phyloP scores from a whole-genome alignment of 352 stramenopile genomes.

The Pseudoperonospora humuli region DNA sequence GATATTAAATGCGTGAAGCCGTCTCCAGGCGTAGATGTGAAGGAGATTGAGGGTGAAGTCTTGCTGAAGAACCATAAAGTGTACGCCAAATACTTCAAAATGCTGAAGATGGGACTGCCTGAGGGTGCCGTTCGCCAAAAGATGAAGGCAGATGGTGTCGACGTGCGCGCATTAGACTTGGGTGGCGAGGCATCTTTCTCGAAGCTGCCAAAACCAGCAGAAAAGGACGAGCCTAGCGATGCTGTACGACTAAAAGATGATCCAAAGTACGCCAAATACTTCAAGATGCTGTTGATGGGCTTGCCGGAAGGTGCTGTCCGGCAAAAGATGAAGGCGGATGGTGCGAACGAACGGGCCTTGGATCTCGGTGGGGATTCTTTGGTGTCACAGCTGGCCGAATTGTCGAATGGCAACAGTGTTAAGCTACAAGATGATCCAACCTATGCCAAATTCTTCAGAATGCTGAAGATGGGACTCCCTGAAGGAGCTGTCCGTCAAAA shows the following conservation, averaged over 20 bases:
- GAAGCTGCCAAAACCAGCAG: conserved; percentile 1
- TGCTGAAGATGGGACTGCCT: conserved; percentile 88
- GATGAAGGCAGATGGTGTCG: conserved; percentile 50
- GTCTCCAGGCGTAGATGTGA: conserved; percentile 3
- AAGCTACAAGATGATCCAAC: conserved; percentile 33
- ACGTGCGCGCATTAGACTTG: conserved; percentile 37
- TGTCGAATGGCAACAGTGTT: conserved; percentile 1
- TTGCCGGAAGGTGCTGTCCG: conserved; percentile 73
- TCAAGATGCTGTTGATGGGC: conserved; percentile 92
- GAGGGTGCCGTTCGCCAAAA: conserved; percentile 84
- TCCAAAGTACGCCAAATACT: conserved; percentile 83
- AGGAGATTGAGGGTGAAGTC: conserved; percentile 2
- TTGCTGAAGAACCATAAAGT: conserved; percentile 50
- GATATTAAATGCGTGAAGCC: conserved; percentile 52
- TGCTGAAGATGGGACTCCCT: conserved; percentile 87
- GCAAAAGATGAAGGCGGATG: conserved; percentile 76
- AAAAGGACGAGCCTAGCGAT: conserved; percentile 1
- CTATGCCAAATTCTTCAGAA: conserved; percentile 88
- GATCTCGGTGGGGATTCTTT: conserved; percentile 31
- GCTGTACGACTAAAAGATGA: conserved; percentile 42
- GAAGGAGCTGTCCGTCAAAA: conserved; percentile 81
- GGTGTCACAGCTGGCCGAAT: conserved; percentile 17
- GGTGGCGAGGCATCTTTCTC: conserved; percentile 16
- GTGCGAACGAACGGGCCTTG: conserved; percentile 26
- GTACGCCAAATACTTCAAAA: conserved; percentile 91